phyloP scores from a whole-genome alignment of 306 rosid genomes.

The Hippophae gyantsensis region DNA sequence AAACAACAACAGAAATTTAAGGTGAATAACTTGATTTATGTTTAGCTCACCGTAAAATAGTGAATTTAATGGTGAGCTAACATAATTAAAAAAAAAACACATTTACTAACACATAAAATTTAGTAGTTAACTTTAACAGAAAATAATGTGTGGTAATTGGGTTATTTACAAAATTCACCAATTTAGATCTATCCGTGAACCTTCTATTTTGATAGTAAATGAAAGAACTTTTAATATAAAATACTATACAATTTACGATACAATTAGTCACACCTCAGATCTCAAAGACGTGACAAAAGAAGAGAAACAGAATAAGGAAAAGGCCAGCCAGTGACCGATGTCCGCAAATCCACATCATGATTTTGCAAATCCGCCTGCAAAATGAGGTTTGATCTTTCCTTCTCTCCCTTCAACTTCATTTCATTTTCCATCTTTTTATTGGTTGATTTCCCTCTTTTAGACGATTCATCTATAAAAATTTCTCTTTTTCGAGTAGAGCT shows the following conservation, averaged over 20 bases:
- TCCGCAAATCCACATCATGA: slow-evolving; percentile 14
- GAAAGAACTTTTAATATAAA: background rate
- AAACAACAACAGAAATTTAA: too few species aligned
- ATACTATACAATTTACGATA: too few species aligned
- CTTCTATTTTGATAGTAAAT: slow-evolving; percentile 12
- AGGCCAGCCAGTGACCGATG: slow-evolving; percentile 16
- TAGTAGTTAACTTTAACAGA: too few species aligned
- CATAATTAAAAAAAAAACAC: too few species aligned
- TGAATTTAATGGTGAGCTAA: too few species aligned
- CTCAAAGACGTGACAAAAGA: slow-evolving; percentile 24
- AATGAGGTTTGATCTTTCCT: slow-evolving; percentile 13
- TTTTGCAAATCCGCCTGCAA: background rate
- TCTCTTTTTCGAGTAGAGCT: background rate
- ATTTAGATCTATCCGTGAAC: background rate
- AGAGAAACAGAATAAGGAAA: slow-evolving; percentile 14
- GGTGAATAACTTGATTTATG: too few species aligned
- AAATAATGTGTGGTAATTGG: too few species aligned
- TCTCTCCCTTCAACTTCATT: background rate
- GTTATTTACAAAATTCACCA: too few species aligned
- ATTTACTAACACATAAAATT: too few species aligned
- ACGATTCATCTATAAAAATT: background rate
- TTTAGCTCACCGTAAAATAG: too few species aligned
- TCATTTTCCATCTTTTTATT: background rate
- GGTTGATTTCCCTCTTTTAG: background rate
- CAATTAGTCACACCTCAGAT: slow-evolving; percentile 18